A percentile compares a stretch with the other conserved stretches of the same genome.
phyloP scores from a whole-genome alignment of 768 basidiomycete species.

The Collybia sordida region DNA sequence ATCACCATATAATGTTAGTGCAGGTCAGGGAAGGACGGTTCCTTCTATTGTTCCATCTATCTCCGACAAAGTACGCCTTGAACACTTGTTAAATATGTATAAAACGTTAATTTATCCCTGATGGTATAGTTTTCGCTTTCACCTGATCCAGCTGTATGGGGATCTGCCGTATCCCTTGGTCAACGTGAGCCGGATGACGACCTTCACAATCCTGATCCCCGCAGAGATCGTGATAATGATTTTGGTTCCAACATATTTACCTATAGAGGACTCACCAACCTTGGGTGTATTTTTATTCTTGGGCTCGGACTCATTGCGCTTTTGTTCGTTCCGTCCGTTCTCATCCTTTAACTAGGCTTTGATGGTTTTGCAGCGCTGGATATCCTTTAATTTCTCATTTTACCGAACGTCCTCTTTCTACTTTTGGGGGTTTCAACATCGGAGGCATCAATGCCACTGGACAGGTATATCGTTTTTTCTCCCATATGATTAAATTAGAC shows the following conservation, averaged over 20 bases:
- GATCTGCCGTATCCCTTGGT: constrained; percentile 41
- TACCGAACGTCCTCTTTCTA: constrained; percentile 18
- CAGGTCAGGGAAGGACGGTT: no score
- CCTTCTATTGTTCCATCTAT: no score
- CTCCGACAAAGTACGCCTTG: no score
- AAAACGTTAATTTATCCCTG: no score
- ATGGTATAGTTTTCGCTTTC: constrained; percentile 48
- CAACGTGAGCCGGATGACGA: constrained; percentile 55
- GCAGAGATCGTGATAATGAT: constrained; percentile 13
- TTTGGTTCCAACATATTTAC: constrained; percentile 36
- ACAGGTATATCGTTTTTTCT: background rate
- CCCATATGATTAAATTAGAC: background rate
- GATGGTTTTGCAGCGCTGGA: constrained; percentile 25
- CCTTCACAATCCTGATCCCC: constrained; percentile 52
- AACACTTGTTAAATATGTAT: no score
- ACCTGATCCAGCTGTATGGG: constrained; percentile 56
- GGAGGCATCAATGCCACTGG: constrained; percentile 50
- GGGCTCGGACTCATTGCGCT: constrained; percentile 46
- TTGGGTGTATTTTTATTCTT: constrained; percentile 58
- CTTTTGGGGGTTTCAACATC: constrained; percentile 34
- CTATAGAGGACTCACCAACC: constrained; percentile 56
- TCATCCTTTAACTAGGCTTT: background rate
- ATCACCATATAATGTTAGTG: no score
- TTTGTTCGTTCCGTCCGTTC: constrained; percentile 50
- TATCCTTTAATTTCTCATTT: constrained; percentile 37